phyloP scores from a whole-genome alignment of 73 alveolate species.

The Paramecium pentaurelia region DNA sequence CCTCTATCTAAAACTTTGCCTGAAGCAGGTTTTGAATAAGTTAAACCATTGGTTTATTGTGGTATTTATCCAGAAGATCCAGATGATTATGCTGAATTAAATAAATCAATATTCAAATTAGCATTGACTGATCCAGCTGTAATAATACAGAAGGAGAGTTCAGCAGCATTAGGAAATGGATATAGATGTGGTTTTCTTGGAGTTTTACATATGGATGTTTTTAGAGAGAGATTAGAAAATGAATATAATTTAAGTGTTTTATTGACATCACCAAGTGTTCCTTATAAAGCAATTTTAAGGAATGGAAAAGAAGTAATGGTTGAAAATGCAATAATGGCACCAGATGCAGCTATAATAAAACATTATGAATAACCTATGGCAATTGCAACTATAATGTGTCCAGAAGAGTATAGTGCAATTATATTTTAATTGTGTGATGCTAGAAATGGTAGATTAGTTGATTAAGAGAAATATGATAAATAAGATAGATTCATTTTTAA shows the following conservation, averaged over 20 bases:
- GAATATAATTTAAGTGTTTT: conserved; percentile 80
- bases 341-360: conserved; percentile 54
- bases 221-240: conserved; percentile 82
- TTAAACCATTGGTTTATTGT: conserved; percentile 90
- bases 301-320: conserved; percentile 66
- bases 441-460: conserved; percentile 29
- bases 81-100: conserved; percentile 74
- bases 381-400: conserved; percentile 78
- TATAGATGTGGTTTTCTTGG: conserved; percentile 95
- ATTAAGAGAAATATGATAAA: conserved; percentile 58
- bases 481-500: conserved; percentile 42
- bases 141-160: conserved; percentile 66
- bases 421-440: conserved; percentile 64
- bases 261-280: conserved; percentile 89
- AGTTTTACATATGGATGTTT: conserved; percentile 91
- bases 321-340: conserved; percentile 72
- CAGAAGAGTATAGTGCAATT: conserved; percentile 69
- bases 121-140: conserved; percentile 80
- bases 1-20: conserved; percentile 66
- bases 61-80: conserved; percentile 94
- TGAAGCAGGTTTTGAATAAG: conserved; percentile 90
- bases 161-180: conserved; percentile 83
- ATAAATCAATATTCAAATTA: conserved; percentile 69
- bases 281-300: conserved; percentile 70
- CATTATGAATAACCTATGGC: conserved; percentile 81